Percentiles rank a stretch among this genome's conserved stretches.
phyloP scores from a whole-genome alignment of 768 basidiomycete species.

The Imleria badia region DNA sequence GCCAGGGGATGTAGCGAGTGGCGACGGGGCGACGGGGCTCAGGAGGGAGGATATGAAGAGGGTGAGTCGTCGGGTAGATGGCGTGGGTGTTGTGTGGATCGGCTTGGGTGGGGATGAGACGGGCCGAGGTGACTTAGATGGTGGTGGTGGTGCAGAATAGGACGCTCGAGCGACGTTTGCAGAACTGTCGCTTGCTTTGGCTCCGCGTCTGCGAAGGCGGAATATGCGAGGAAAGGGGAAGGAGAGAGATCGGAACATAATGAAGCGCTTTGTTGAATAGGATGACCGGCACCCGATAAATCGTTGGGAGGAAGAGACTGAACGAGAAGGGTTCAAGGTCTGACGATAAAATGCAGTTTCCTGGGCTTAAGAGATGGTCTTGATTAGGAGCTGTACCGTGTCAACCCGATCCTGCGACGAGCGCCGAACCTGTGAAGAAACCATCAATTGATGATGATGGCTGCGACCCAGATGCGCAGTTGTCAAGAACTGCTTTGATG shows the following conservation, averaged over 20 bases:
- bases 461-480: no score
- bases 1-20: background rate
- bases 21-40: background rate
- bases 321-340: background rate
- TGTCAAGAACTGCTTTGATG: no score
- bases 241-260: constrained; percentile 19
- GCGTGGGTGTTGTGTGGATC: background rate
- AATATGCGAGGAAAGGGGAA: constrained; percentile 18
- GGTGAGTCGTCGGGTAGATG: background rate
- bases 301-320: background rate
- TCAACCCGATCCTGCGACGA: background rate
- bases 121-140: background rate
- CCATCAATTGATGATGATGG: background rate
- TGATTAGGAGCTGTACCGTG: constrained; percentile 1
- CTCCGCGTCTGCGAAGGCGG: constrained; percentile 9
- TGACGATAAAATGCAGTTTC: background rate
- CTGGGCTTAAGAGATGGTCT: constrained; percentile 2
- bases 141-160: background rate
- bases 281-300: constrained; percentile 17
- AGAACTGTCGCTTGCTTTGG: background rate
- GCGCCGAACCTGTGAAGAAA: no score
- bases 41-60: background rate
- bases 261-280: background rate
- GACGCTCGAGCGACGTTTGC: no score
- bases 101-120: background rate